Percentiles rank a stretch among this genome's conserved stretches.
These are phyloP conservation scores for Suhomyces yuchorum DNA, from an alignment of 1,139 yeast species.

Conservation along the genomic window DNA sequence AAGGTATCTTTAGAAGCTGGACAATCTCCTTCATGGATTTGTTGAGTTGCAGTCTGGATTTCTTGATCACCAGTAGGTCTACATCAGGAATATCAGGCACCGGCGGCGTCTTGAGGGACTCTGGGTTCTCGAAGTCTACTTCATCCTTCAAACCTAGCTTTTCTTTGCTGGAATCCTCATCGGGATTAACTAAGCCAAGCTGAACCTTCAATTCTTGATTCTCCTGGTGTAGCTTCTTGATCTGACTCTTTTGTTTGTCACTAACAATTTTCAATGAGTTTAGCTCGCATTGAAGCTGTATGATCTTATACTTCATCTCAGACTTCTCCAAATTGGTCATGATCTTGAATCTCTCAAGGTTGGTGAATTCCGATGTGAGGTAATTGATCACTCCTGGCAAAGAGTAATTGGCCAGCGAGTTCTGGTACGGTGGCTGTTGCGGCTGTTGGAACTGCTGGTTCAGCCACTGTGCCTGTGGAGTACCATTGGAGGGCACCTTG, in stretches of 20 bases:
- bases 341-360: constrained; percentile 58
- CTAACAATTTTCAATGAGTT: constrained; percentile 44
- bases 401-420: constrained; percentile 42
- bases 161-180: neutral
- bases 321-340: constrained; percentile 57
- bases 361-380: constrained; percentile 60
- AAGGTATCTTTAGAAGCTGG: constrained; percentile 42
- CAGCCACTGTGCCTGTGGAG: constrained; percentile 17
- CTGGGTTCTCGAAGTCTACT: neutral
- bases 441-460: constrained; percentile 16
- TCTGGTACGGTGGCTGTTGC: constrained; percentile 17
- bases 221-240: constrained; percentile 33
- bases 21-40: constrained; percentile 47
- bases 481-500: constrained; percentile 7
- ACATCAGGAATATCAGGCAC: constrained; percentile 35
- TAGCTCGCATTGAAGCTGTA: constrained; percentile 57
- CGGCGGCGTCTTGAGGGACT: constrained; percentile 17
- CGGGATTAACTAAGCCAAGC: constrained; percentile 4
- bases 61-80: constrained; percentile 42
- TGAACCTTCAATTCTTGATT: constrained; percentile 9
- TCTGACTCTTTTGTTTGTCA: constrained; percentile 37
- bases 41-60: constrained; percentile 42
- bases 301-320: constrained; percentile 57
- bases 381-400: constrained; percentile 68
- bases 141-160: too few species aligned